phyloP scores from a whole-genome alignment of 2,329 filamentous ascomycete genomes.

The Cadophora malorum region DNA sequence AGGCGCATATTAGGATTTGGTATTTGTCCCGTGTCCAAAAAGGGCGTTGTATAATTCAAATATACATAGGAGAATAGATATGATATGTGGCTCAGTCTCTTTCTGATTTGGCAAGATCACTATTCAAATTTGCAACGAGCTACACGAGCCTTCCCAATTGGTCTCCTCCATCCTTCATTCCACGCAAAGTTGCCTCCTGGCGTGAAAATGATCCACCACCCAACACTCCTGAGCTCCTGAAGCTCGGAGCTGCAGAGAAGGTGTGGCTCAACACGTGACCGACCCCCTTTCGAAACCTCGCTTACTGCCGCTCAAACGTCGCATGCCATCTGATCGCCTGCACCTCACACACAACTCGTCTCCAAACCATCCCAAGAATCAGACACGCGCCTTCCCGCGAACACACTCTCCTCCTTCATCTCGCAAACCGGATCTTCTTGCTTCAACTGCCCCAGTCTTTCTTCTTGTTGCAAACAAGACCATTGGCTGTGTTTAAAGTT shows the following conservation, averaged over 20 bases:
- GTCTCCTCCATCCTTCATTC: too few species aligned
- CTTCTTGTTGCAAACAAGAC: not conserved
- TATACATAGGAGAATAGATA: too few species aligned
- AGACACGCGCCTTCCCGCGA: not conserved
- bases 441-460: not conserved
- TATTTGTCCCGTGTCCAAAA: too few species aligned
- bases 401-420: not conserved
- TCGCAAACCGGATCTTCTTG: conserved; percentile 2
- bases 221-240: too few species aligned
- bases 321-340: conserved; percentile 12
- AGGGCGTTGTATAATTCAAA: too few species aligned
- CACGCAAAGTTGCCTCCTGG: too few species aligned
- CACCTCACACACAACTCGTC: conserved; percentile 25
- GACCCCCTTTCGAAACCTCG: conserved; percentile 22
- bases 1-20: not conserved
- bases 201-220: too few species aligned
- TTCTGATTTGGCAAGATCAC: too few species aligned
- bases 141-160: too few species aligned
- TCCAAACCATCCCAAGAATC: conserved; percentile 25
- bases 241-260: too few species aligned
- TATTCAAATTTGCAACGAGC: too few species aligned
- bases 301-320: conserved; percentile 24
- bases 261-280: conserved; percentile 6
- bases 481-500: conserved; percentile 11
- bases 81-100: too few species aligned